Conservation (phyloP, 768 basidiomycete genomes). For the Neoboletus magnificus region DNA sequence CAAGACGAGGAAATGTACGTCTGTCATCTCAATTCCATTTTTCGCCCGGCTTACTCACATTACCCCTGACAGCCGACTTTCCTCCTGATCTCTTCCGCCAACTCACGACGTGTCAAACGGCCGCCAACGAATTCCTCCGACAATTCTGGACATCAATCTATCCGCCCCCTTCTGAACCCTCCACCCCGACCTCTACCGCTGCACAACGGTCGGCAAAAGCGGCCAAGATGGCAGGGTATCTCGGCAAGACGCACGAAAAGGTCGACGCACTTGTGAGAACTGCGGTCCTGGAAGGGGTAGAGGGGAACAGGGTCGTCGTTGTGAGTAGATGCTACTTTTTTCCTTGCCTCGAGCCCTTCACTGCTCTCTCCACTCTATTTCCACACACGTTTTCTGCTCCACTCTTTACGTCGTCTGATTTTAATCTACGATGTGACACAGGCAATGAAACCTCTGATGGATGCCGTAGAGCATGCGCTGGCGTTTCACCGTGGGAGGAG, state of each 20-base stretch:
- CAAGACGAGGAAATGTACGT: conserved; percentile 60
- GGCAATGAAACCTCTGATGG: conserved; percentile 75
- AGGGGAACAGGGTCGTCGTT: conserved; percentile 56
- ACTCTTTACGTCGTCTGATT: background rate
- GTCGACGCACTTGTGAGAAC: conserved; percentile 70
- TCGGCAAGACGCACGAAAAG: conserved; percentile 78
- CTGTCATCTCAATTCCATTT: background rate
- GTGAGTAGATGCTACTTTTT: conserved; percentile 41
- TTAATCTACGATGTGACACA: conserved; percentile 26
- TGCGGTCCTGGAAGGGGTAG: conserved; percentile 60
- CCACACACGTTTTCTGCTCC: background rate
- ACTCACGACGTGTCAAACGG: conserved; percentile 87
- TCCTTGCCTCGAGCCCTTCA: background rate
- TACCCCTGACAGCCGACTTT: conserved; percentile 57
- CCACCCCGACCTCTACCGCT: conserved; percentile 50
- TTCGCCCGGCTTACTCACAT: background rate
- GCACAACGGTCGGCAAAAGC: conserved; percentile 75
- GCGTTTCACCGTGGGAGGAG: conserved; percentile 49
- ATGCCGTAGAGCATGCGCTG: conserved; percentile 72
- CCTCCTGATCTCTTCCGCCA: conserved; percentile 75
- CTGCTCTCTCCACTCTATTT: background rate
- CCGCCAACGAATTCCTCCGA: conserved; percentile 92
- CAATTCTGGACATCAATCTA: conserved; percentile 93
- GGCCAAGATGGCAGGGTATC: conserved; percentile 83
- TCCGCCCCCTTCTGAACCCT: conserved; percentile 62